A percentile compares a stretch with the other conserved stretches of the same genome.
phyloP scores from a whole-genome alignment of 768 basidiomycete genomes.

The Pilatotrama ljubarskyi region DNA sequence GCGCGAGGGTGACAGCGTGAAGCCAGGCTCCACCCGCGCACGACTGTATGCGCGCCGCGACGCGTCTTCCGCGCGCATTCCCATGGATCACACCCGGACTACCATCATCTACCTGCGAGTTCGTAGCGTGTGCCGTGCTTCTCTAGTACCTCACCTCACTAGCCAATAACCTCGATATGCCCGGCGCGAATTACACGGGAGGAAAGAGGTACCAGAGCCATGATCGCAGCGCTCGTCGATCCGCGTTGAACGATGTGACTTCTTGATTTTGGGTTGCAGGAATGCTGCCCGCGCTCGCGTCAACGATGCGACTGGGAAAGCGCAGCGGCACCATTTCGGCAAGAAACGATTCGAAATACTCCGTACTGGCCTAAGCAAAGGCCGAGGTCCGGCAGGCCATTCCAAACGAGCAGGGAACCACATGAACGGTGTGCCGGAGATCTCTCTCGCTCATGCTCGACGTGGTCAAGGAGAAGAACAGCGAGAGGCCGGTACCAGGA shows the following conservation, averaged over 20 bases:
- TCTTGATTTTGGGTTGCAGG: constrained; percentile 34
- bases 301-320: constrained; percentile 54
- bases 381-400: not conserved
- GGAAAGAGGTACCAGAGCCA: constrained; percentile 53
- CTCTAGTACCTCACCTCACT: not conserved
- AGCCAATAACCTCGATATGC: constrained; percentile 38
- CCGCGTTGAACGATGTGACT: not conserved
- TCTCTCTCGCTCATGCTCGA: constrained; percentile 29
- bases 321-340: constrained; percentile 62
- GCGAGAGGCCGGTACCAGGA: not conserved
- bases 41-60: constrained; percentile 17
- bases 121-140: not conserved
- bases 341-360: constrained; percentile 57
- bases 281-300: constrained; percentile 58
- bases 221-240: not conserved
- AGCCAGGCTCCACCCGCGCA: constrained; percentile 1
- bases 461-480: not conserved
- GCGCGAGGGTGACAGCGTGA: not conserved
- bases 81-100: not conserved
- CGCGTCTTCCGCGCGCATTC: not conserved
- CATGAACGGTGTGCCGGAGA: constrained; percentile 5
- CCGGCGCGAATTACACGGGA: constrained; percentile 77
- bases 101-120: not conserved
- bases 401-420: not conserved
- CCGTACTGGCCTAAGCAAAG: constrained; percentile 30